A percentile compares a stretch with the other conserved stretches of the same genome.
Evolutionary conservation across 2,329 filamentous ascomycete species (phyloP).

Genomic region (Fusarium verrucosum): DNA sequence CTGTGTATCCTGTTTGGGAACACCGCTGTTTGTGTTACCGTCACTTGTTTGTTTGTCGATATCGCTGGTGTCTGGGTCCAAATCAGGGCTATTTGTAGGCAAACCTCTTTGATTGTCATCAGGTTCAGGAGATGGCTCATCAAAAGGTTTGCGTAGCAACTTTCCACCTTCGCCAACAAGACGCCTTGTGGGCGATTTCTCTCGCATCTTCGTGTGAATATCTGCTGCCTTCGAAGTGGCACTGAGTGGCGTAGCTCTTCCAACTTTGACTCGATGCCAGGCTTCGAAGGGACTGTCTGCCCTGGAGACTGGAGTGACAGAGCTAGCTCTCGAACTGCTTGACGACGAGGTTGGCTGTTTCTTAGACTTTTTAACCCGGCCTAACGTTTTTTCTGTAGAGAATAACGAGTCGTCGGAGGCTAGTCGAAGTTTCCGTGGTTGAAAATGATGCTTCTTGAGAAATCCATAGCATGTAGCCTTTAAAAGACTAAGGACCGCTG

Average conservation of each 20-base stretch:
- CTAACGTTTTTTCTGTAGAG: slow-evolving; percentile 38
- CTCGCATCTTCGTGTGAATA: slow-evolving; percentile 1
- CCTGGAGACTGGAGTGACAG: slow-evolving; percentile 9
- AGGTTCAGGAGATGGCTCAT: slow-evolving; percentile 43
- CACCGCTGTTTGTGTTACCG: background rate
- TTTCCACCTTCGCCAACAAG: slow-evolving; percentile 55
- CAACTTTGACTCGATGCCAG: slow-evolving; percentile 52
- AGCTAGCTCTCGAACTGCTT: slow-evolving; percentile 24
- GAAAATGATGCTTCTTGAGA: slow-evolving; percentile 75
- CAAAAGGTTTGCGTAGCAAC: slow-evolving; percentile 58
- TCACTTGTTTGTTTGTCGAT: background rate
- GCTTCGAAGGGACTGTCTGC: slow-evolving; percentile 47
- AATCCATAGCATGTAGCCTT: slow-evolving; percentile 77
- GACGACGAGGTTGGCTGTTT: slow-evolving; percentile 9
- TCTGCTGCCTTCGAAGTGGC: slow-evolving; percentile 1
- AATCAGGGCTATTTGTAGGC: background rate
- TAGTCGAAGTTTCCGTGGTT: slow-evolving; percentile 56
- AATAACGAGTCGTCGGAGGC: slow-evolving; percentile 38
- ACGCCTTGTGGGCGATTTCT: slow-evolving; percentile 15
- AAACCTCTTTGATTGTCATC: background rate
- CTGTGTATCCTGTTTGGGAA: background rate
- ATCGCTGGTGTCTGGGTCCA: background rate
- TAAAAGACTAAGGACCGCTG: slow-evolving; percentile 66
- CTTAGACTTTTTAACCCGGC: slow-evolving; percentile 30
- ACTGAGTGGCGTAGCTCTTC: slow-evolving; percentile 27